Evolutionary conservation across 345 rosid genomes (phyloP), one percentile per base, ranked within the genome.

Genomic region (Camelina hispida): DNA sequence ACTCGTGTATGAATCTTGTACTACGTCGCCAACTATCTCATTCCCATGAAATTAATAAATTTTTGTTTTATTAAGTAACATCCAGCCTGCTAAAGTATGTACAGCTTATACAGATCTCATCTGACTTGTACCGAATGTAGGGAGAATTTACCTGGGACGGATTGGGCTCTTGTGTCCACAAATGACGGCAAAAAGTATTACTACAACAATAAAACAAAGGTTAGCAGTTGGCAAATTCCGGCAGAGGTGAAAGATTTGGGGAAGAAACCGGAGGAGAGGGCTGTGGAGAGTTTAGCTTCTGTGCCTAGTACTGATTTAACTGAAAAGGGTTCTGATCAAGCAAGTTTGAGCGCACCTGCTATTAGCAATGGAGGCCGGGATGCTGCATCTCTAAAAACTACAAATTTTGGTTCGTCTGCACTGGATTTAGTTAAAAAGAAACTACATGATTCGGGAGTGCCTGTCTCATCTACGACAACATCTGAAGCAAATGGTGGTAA

Each of bases 171-270:
- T 59, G 87, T 95, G 68, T 84, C 93, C 22, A 92, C 96, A 66
- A 92, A 81, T 77, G 98, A 95, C 79, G 96, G 97, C 18, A 90
- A 88, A 76, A 95, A 85, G 46, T 95, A 92, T 83, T 95, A 95
- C 87, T 89, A 88, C 85, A 89, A 92, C 82, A 86, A 58, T 83
- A 89, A 87, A 87, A 89, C 96, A 25, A 92, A 90, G 97, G 99
- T 89, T 68, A 95, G 93, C 83, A 92, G 99, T 84, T 95, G 99
- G 99, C 98, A 93, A 83, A 79, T 92, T 48, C 99, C 99, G 0
- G 66, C 64, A 34, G 99, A 95, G 75, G 93, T 95, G 80, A 73
- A 85, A 66, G 96, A 92, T 76, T 67, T 85, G 78, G 87, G 75
- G 75, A 89, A 87, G 78, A 88, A 87, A 79, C 86, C 71, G 63